Percentiles rank a stretch among this genome's conserved stretches.
These are phyloP conservation scores for Monilinia fructicola DNA, from an alignment of 2,329 filamentous ascomycete species.

Conservation along the genomic window DNA sequence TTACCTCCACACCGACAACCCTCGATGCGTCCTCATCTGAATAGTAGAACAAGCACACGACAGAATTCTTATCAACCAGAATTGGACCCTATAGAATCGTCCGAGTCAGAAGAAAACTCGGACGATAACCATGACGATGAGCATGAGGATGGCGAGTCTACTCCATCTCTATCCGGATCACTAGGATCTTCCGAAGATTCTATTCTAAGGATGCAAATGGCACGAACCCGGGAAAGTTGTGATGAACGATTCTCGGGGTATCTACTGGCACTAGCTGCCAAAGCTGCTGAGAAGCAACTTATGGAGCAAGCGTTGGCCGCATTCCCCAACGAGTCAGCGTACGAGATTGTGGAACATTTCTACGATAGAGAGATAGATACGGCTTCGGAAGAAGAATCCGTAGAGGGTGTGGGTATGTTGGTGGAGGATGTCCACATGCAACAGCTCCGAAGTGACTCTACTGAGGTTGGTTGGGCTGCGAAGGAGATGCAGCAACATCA, in stretches of 20 bases:
- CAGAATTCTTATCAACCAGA: conserved; percentile 45
- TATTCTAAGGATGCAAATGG: conserved; percentile 42
- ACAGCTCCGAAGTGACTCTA: conserved; percentile 34
- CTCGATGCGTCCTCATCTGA: conserved; percentile 45
- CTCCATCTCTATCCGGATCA: conserved; percentile 40
- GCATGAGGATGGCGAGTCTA: conserved; percentile 34
- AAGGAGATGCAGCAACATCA: conserved; percentile 42
- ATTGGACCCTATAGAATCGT: conserved; percentile 42
- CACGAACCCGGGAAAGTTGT: conserved; percentile 63
- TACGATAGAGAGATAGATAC: conserved; percentile 40
- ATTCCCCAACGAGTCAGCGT: conserved; percentile 64
- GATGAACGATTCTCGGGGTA: conserved; percentile 76
- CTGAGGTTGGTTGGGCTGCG: conserved; percentile 40
- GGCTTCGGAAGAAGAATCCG: conserved; percentile 39
- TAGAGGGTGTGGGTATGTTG: conserved; percentile 38
- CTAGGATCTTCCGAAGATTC: conserved; percentile 41
- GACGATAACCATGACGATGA: conserved; percentile 38
- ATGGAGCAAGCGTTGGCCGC: conserved; percentile 73
- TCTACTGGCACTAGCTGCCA: conserved; percentile 75
- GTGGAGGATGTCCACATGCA: conserved; percentile 31
- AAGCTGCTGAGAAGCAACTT: conserved; percentile 76
- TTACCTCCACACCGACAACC: conserved; percentile 44
- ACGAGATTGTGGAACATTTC: conserved; percentile 42
- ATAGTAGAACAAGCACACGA: conserved; percentile 45
- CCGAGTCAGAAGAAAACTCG: conserved; percentile 49